phyloP scores from a whole-genome alignment of 1,284 basidiomycete species.

The Sanguinoderma infundibulare region DNA sequence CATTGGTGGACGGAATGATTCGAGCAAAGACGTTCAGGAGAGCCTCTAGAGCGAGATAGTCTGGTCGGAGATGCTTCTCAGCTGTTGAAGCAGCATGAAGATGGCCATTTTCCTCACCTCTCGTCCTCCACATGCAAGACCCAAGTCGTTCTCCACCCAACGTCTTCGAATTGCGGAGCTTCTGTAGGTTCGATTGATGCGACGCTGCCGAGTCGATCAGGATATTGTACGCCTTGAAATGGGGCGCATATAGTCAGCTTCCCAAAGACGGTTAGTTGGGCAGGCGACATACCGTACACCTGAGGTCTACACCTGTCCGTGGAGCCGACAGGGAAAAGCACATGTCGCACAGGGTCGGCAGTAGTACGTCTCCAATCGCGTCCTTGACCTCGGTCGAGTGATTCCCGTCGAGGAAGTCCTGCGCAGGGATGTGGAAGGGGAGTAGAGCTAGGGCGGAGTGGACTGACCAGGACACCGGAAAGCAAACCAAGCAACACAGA shows the following conservation, averaged over 20 bases:
- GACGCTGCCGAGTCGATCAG: slow-evolving; percentile 35
- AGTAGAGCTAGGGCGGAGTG: not conserved
- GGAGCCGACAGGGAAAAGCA: slow-evolving; percentile 36
- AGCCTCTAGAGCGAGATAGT: slow-evolving; percentile 59
- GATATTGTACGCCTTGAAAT: slow-evolving; percentile 35
- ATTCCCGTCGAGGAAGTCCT: slow-evolving; percentile 34
- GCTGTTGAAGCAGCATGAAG: too few relatives aligned
- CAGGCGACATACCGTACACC: slow-evolving; percentile 33
- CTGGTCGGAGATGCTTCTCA: slow-evolving; percentile 41
- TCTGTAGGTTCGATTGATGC: slow-evolving; percentile 35
- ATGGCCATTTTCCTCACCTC: slow-evolving; percentile 33
- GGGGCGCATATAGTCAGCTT: slow-evolving; percentile 14
- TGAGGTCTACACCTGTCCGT: slow-evolving; percentile 32
- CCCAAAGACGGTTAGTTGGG: not conserved
- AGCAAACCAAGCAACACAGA: slow-evolving; percentile 32
- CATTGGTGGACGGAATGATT: slow-evolving; percentile 51
- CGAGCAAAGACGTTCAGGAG: slow-evolving; percentile 60
- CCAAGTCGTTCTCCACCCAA: slow-evolving; percentile 38
- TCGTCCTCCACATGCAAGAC: slow-evolving; percentile 35
- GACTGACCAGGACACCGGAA: slow-evolving; percentile 39
- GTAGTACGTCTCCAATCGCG: slow-evolving; percentile 32
- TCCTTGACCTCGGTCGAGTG: slow-evolving; percentile 29
- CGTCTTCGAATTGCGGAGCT: slow-evolving; percentile 29
- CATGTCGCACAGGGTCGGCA: slow-evolving; percentile 33
- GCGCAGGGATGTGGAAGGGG: not conserved